These are phyloP conservation scores for Chalaropsis ovoidea DNA, from an alignment of 2,329 filamentous ascomycete genomes.

Conservation along the genomic window DNA sequence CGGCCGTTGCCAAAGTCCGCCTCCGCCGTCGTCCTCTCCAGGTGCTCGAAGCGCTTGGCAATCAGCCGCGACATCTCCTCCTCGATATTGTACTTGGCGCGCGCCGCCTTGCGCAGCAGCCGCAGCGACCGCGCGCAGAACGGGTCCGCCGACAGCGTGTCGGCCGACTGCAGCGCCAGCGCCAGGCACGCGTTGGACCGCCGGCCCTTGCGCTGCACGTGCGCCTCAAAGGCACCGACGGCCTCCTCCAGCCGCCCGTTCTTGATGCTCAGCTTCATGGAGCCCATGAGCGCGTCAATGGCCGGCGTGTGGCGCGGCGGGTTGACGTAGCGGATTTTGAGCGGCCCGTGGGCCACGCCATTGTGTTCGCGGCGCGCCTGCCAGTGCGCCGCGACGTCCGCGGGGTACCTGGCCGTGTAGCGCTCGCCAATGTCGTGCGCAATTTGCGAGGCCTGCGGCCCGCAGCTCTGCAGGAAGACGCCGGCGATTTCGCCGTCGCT, in stretches of 20 bases:
- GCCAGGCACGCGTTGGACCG: slow-evolving; percentile 18
- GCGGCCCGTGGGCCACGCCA: background rate
- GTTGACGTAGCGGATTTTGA: slow-evolving; percentile 15
- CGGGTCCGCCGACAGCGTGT: background rate
- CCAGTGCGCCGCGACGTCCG: slow-evolving; percentile 1
- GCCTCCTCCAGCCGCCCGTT: slow-evolving; percentile 6
- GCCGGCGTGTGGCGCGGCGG: slow-evolving; percentile 11
- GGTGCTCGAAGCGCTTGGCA: slow-evolving; percentile 10
- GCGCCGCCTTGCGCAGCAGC: slow-evolving; percentile 16
- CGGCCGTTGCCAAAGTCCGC: slow-evolving; percentile 8
- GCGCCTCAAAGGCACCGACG: slow-evolving; percentile 14
- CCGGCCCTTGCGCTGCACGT: slow-evolving; percentile 19
- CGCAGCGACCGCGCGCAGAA: slow-evolving; percentile 9
- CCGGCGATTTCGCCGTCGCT: slow-evolving; percentile 8
- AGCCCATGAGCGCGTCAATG: slow-evolving; percentile 17
- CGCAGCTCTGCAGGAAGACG: slow-evolving; percentile 11
- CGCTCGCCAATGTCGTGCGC: slow-evolving; percentile 16
- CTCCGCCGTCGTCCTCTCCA: slow-evolving; percentile 6
- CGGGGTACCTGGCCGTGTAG: slow-evolving; percentile 3
- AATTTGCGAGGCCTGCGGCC: slow-evolving; percentile 6
- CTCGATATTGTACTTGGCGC: slow-evolving; percentile 18
- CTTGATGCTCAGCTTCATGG: slow-evolving; percentile 21
- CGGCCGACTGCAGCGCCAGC: slow-evolving; percentile 21
- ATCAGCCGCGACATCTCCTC: slow-evolving; percentile 19
- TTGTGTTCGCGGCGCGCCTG: background rate